phyloP scores from a whole-genome alignment of 768 basidiomycete genomes.

The Lentinus brumalis region DNA sequence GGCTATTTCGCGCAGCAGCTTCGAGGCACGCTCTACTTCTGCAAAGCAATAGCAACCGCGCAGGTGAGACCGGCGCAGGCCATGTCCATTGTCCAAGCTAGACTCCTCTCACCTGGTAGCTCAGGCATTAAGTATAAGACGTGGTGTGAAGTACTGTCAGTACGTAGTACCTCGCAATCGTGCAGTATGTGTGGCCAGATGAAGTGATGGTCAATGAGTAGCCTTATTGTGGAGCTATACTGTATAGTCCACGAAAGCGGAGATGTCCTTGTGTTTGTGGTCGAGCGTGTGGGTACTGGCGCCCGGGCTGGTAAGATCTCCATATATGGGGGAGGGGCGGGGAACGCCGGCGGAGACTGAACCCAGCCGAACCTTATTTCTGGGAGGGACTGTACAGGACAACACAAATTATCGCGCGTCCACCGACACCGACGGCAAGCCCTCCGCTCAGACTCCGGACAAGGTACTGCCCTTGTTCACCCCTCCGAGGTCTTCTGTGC shows the following conservation, averaged over 20 bases:
- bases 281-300: no score
- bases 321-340: background rate
- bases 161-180: no score
- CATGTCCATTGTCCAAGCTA: background rate
- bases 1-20: constrained; percentile 54
- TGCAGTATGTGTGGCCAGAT: no score
- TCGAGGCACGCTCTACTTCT: constrained; percentile 75
- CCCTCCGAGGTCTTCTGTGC: background rate
- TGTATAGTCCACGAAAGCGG: no score
- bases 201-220: no score
- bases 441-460: constrained; percentile 18
- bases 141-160: no score
- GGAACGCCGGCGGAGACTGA: constrained; percentile 10
- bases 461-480: constrained; percentile 13
- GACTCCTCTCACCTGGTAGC: constrained; percentile 7
- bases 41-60: background rate
- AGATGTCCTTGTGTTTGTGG: no score
- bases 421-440: constrained; percentile 21
- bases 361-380: constrained; percentile 21
- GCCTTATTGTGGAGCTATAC: no score
- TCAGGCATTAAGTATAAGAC: background rate
- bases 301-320: no score
- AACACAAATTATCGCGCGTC: constrained; percentile 21
- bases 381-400: constrained; percentile 24
- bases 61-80: no score